Evolutionary conservation across 345 rosid genomes (phyloP), one percentile per base, ranked within the genome.

Genomic region (Toxicodendron radicans): DNA sequence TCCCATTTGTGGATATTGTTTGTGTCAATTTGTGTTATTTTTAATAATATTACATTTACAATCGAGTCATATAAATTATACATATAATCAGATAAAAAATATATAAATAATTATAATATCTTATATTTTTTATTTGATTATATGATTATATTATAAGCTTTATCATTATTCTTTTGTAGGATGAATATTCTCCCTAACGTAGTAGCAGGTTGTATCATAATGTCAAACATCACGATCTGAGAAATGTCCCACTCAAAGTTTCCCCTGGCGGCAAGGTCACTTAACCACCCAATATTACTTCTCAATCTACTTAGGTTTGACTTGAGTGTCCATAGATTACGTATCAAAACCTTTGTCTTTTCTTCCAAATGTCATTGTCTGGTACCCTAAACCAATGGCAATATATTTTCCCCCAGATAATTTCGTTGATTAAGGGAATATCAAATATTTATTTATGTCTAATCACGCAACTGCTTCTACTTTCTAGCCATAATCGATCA

Each of bases 311-410:
- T 68, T 33, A 32, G n/a, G 16, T 58, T 43, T 71, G 74, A 71
- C 64, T 45, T 71, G 18, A 8, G 66, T 10, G n/a, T 58, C 24
- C 0, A 2, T 3, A n/a, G 32, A 43, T 20, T 33, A 1, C 21
- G 21, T 57, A 11, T 53, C 43, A 18, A 11, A 52, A n/a, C 33
- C 1, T 20, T 54, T 20, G 4, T 58, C 14, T 57, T 4, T 14
- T 45, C 30, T 16, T 23, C 9, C 43, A 43, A 4, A 18, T 27
- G 74, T 71, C 64, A 14, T 27, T 71, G 17, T 58, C 65, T 23
- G 58, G 74, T 35, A 45, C 57, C 65, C 56, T 49, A 14, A 3
- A 8, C 35, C 52, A 33, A 20, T 69, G 35, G n/a, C 73, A 70
- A 49, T 8, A 23, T 14, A 27, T 21, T 53, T 38, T 13, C 7